A percentile compares a stretch with the other conserved stretches of the same genome.
Evolutionary conservation across 192 early-diverging fungal species (phyloP).

Genomic region (Rhizophagus sp.): DNA sequence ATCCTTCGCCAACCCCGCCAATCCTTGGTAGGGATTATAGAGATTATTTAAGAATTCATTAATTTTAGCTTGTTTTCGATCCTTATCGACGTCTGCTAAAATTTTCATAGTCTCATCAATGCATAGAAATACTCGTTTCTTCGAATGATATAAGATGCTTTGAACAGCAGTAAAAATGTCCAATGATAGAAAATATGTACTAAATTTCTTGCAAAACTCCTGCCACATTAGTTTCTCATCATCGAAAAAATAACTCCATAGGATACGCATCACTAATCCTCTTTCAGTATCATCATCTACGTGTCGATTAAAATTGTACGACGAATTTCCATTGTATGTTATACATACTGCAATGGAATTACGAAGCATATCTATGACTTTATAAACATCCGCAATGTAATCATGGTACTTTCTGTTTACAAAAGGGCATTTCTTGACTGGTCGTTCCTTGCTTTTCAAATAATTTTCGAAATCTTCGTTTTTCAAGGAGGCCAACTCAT

Average conservation of each 20-base stretch:
- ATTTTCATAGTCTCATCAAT: neutral
- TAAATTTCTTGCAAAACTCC: no score
- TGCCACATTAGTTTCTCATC: no score
- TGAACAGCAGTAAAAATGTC: no score
- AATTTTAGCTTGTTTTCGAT: no score
- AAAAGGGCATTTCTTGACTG: neutral
- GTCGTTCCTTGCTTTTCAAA: neutral
- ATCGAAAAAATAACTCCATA: no score
- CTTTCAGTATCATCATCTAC: neutral
- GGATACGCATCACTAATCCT: neutral
- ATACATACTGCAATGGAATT: neutral
- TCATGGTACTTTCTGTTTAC: neutral
- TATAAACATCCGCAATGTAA: neutral
- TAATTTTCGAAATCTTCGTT: slow-evolving; percentile 8
- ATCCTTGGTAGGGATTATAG: no score
- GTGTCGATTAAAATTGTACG: neutral
- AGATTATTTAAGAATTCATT: neutral
- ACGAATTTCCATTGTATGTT: neutral
- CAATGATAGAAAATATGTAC: no score
- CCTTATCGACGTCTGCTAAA: neutral
- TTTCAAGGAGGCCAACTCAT: slow-evolving; percentile 11
- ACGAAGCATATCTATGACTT: neutral
- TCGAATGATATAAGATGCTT: no score
- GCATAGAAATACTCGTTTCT: neutral
- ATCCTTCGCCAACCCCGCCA: no score